Conservation (phyloP, 331 rosid genomes). For the Quercus tomentella region DNA sequence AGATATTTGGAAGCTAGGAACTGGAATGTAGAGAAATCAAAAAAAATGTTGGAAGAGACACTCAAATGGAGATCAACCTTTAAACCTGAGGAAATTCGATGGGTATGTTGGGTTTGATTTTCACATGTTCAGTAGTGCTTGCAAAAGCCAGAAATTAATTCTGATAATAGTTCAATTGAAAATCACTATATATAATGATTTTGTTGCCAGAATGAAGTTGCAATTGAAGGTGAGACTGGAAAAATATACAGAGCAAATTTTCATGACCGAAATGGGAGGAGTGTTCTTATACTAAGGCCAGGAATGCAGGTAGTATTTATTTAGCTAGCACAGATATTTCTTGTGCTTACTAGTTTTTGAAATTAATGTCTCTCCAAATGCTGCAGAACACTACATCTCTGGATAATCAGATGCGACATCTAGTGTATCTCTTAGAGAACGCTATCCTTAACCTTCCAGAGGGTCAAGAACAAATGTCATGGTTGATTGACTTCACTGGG, state of each 20-base stretch:
- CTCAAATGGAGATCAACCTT: constrained; percentile 78
- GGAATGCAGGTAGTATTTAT: constrained; percentile 71
- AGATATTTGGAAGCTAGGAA: constrained; percentile 80
- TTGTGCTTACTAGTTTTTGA: background rate
- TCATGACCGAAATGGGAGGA: constrained; percentile 69
- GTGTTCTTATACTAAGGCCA: constrained; percentile 76
- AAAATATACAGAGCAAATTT: constrained; percentile 75
- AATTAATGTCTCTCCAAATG: constrained; percentile 8
- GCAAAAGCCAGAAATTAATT: background rate
- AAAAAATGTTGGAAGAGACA: constrained; percentile 81
- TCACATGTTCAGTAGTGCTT: background rate
- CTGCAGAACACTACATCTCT: constrained; percentile 64
- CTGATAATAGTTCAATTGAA: background rate
- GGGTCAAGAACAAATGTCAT: constrained; percentile 82
- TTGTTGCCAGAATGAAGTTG: constrained; percentile 57
- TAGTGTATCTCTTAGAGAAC: constrained; percentile 81
- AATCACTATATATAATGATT: background rate
- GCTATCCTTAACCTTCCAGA: constrained; percentile 75
- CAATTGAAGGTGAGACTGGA: constrained; percentile 88
- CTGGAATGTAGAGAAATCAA: constrained; percentile 76
- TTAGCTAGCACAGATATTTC: background rate
- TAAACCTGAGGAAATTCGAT: constrained; percentile 86
- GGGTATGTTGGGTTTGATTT: constrained; percentile 49
- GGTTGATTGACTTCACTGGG: constrained; percentile 89
- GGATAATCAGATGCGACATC: constrained; percentile 71